Percentiles rank a stretch among this genome's conserved stretches.
Evolutionary conservation across 371 early-diverging fungal species (phyloP).

Genomic region (Ecytonucleospora hepatopenaei): DNA sequence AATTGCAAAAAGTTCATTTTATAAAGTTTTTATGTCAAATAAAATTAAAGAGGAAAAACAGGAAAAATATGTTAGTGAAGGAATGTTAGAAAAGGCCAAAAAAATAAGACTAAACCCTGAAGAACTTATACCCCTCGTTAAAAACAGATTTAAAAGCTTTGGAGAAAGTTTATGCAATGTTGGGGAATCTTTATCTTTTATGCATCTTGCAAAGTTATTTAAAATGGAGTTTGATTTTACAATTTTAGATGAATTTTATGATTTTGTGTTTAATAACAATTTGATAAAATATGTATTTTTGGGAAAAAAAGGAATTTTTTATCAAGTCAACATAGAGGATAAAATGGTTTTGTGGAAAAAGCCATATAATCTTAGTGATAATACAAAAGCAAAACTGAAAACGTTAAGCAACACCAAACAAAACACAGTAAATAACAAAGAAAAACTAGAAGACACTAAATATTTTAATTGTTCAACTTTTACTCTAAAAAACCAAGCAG

Average conservation of each 20-base stretch:
- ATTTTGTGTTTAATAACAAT: conserved; percentile 23
- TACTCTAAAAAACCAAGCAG: background rate
- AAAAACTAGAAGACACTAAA: conserved; percentile 19
- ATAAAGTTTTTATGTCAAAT: conserved; percentile 26
- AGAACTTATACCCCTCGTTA: conserved; percentile 30
- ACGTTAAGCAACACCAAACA: conserved; percentile 25
- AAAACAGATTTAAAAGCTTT: conserved; percentile 29
- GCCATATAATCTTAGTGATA: conserved; percentile 23
- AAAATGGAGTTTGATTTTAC: conserved; percentile 7
- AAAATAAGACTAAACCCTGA: conserved; percentile 19
- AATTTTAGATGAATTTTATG: conserved; percentile 27
- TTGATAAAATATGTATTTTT: conserved; percentile 31
- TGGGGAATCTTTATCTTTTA: conserved; percentile 16
- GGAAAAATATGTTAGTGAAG: conserved; percentile 7
- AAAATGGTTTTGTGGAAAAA: conserved; percentile 30
- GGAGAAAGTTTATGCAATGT: conserved; percentile 37
- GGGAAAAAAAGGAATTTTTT: conserved; percentile 35
- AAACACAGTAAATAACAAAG: conserved; percentile 12
- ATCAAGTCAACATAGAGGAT: conserved; percentile 24
- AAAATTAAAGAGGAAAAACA: conserved; percentile 13
- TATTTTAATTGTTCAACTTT: conserved; percentile 9
- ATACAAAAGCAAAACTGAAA: background rate
- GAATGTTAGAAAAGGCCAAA: conserved; percentile 4
- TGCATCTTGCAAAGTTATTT: conserved; percentile 27
- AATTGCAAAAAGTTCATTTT: conserved; percentile 25